Conservation (phyloP, 345 rosid genomes). For the Lepidium didymum region DNA sequence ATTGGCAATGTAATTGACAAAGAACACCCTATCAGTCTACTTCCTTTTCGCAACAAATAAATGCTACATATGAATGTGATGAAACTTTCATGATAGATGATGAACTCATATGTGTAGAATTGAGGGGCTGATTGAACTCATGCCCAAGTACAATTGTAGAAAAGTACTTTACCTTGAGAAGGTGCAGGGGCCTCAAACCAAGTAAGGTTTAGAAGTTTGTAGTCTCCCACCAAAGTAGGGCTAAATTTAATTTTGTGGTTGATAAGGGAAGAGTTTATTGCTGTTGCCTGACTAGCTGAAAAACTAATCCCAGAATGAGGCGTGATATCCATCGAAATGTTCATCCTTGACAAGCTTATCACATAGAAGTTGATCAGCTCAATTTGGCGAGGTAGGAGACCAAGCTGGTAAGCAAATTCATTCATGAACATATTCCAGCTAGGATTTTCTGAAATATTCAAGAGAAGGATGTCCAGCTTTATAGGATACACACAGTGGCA, state of each 20-base stretch:
- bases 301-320: slow-evolving; percentile 82
- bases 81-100: not conserved
- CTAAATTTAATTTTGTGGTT: slow-evolving; percentile 66
- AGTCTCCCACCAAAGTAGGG: slow-evolving; percentile 66
- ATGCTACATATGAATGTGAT: not conserved
- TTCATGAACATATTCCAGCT: slow-evolving; percentile 55
- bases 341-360: slow-evolving; percentile 58
- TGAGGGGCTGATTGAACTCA: not conserved
- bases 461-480: slow-evolving; percentile 86
- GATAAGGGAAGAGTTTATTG: slow-evolving; percentile 67
- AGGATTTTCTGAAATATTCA: slow-evolving; percentile 82
- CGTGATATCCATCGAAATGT: slow-evolving; percentile 90
- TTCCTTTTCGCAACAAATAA: not conserved
- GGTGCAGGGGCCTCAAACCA: slow-evolving; percentile 76
- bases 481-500: slow-evolving; percentile 98
- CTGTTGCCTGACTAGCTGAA: slow-evolving; percentile 62
- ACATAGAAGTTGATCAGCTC: slow-evolving; percentile 80
- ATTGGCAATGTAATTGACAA: not conserved
- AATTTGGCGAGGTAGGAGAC: slow-evolving; percentile 65
- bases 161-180: slow-evolving; percentile 56
- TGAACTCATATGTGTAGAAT: not conserved
- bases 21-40: not conserved
- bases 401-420: slow-evolving; percentile 77
- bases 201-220: slow-evolving; percentile 77
- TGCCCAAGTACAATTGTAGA: not conserved